Evolutionary conservation across 305 asterid species (phyloP).

Genomic region (Plantago rigida): DNA sequence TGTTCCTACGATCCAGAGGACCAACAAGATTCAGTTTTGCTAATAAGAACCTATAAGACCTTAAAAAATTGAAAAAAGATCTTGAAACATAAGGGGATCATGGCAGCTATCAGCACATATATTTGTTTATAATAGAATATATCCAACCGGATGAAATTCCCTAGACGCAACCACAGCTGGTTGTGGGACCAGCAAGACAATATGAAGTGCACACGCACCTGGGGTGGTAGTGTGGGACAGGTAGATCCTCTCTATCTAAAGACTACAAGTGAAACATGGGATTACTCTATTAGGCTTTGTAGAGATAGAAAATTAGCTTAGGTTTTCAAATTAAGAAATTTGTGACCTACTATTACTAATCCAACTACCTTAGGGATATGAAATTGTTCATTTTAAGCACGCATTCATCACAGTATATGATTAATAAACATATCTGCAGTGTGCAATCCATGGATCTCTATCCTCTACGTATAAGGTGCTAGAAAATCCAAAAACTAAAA

Average conservation of each 20-base stretch:
- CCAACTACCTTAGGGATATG: background rate
- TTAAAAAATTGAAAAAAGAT: background rate
- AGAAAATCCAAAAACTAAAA: background rate
- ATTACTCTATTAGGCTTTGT: background rate
- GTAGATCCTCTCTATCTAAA: background rate
- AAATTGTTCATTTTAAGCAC: background rate
- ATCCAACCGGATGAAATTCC: background rate
- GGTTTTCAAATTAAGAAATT: background rate
- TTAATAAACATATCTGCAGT: background rate
- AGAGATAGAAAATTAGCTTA: background rate
- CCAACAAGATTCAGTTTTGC: too few relatives aligned
- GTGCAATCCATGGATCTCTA: background rate
- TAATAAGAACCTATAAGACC: too few relatives aligned
- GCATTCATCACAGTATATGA: constrained; percentile 3
- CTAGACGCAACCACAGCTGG: too few relatives aligned
- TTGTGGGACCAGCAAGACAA: too few relatives aligned
- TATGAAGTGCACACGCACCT: background rate
- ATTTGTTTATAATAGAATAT: too few relatives aligned
- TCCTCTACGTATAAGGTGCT: constrained; percentile 1
- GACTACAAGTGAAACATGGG: background rate
- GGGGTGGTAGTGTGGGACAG: background rate
- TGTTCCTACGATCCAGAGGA: background rate
- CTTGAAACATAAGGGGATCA: background rate
- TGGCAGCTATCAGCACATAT: background rate
- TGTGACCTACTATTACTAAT: too few relatives aligned